Percentiles rank a stretch among this genome's conserved stretches.
These are phyloP conservation scores for Solanum commersonii DNA, from an alignment of 257 asterid species.

Conservation along the genomic window DNA sequence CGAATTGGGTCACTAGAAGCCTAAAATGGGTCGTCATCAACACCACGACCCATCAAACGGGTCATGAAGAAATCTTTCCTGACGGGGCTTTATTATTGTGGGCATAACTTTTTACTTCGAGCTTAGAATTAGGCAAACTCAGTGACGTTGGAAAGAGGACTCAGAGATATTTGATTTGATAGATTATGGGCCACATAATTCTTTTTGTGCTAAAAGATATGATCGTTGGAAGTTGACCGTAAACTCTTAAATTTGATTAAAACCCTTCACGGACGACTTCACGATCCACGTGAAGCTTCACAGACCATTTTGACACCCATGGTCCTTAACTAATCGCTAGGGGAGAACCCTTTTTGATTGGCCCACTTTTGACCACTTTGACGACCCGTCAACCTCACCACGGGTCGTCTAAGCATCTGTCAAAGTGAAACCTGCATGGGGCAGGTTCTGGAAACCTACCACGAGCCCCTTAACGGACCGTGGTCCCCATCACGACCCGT, in stretches of 20 bases:
- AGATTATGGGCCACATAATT: neutral
- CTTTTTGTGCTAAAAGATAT: too few species aligned
- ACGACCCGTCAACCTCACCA: neutral
- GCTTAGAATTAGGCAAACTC: neutral
- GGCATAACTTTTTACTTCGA: neutral
- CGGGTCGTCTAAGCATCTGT: too few species aligned
- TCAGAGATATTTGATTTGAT: neutral
- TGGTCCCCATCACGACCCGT: neutral
- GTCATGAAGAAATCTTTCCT: accelerated
- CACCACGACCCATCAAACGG: neutral
- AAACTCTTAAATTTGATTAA: too few species aligned
- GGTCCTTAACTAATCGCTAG: neutral
- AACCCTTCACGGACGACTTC: neutral
- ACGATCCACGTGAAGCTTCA: neutral
- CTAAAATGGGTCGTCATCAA: too few species aligned
- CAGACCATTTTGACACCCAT: accelerated
- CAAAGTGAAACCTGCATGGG: too few species aligned
- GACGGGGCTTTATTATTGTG: neutral
- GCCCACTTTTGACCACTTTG: too few species aligned
- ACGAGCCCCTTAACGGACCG: neutral
- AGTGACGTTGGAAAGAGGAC: neutral
- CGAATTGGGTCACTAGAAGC: too few species aligned
- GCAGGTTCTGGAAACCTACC: neutral
- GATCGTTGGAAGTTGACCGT: neutral
- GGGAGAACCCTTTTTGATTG: neutral